phyloP scores from a whole-genome alignment of 371 early-diverging fungal genomes.

The Mortierella sp. region DNA sequence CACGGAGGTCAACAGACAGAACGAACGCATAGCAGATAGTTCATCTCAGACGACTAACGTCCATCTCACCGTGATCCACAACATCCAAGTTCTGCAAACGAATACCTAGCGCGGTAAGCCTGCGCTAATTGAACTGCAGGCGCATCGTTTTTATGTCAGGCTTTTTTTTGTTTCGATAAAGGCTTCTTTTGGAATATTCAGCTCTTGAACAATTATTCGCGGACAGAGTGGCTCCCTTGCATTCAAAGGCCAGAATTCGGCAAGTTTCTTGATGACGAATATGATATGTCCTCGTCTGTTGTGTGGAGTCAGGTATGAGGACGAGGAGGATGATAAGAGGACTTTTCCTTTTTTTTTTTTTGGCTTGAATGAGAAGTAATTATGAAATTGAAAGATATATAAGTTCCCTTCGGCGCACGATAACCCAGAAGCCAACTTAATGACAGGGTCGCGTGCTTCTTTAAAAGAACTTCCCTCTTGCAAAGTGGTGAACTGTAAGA shows the following conservation, averaged over 20 bases:
- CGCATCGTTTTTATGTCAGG: no score
- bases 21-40: conserved; percentile 57
- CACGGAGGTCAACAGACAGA: conserved; percentile 80
- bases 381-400: conserved; percentile 5
- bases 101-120: conserved; percentile 48
- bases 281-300: no score
- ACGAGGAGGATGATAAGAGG: no score
- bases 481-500: conserved; percentile 46
- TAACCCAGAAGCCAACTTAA: conserved; percentile 50
- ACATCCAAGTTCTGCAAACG: conserved; percentile 43
- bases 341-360: neutral
- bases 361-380: neutral
- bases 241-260: no score
- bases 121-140: no score
- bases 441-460: conserved; percentile 54
- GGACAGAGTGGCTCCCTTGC: no score
- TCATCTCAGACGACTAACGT: conserved; percentile 63
- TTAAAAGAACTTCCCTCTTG: conserved; percentile 50
- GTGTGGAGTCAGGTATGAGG: no score
- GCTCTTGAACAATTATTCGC: no score
- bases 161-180: no score
- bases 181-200: no score
- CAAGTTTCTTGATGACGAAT: no score
- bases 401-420: conserved; percentile 53
- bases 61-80: conserved; percentile 35